These are phyloP conservation scores for Lichtheimia corymbifera DNA, from an alignment of 371 early-diverging fungal species.

Conservation along the genomic window DNA sequence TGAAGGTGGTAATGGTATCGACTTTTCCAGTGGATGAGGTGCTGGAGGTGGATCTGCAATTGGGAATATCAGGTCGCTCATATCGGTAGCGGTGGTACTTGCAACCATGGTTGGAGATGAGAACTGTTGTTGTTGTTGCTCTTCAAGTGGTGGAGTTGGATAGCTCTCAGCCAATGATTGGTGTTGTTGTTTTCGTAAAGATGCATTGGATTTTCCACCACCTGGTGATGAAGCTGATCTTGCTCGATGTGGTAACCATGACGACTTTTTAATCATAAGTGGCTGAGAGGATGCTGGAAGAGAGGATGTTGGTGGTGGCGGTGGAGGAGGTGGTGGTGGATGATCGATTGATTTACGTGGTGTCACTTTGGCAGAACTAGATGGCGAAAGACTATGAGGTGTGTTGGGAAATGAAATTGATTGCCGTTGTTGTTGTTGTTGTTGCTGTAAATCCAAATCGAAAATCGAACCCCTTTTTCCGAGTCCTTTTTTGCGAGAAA, in stretches of 20 bases:
- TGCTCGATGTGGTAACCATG: neutral
- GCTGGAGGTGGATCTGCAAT: no score
- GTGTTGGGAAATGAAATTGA: conserved; percentile 9
- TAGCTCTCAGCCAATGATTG: conserved; percentile 1
- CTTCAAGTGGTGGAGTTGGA: conserved; percentile 7
- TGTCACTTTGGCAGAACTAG: conserved; percentile 10
- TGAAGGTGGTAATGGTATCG: conserved; percentile 4
- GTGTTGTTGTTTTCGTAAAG: no score
- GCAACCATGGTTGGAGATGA: neutral
- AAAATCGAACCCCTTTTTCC: conserved; percentile 11
- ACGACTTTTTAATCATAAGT: neutral
- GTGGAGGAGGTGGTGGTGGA: neutral
- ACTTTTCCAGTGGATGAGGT: neutral
- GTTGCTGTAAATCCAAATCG: conserved; percentile 7
- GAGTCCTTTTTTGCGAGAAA: conserved; percentile 3
- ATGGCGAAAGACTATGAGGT: conserved; percentile 10
- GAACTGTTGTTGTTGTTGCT: neutral
- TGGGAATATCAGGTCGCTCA: neutral
- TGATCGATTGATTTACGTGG: conserved; percentile 5
- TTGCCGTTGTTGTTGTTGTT: neutral
- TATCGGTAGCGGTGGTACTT: neutral
- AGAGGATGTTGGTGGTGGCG: no score
- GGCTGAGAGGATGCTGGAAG: no score
- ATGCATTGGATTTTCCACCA: no score
- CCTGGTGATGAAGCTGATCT: conserved; percentile 15